Conservation (phyloP, 2,329 filamentous ascomycete species). For the Zopfia rhizophila region DNA sequence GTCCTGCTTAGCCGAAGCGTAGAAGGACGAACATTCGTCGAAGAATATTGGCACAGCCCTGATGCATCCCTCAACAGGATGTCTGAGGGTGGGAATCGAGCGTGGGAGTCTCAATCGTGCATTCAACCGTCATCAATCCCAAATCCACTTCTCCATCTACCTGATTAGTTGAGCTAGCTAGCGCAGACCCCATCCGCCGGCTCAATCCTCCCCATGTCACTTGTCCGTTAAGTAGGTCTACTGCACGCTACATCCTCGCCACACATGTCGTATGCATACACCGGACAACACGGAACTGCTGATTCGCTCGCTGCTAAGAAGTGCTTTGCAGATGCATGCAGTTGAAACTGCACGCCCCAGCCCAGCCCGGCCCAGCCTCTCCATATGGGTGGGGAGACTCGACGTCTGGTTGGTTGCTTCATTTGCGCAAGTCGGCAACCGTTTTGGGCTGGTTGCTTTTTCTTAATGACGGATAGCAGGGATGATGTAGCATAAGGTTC, state of each 20-base stretch:
- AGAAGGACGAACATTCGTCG: conserved; percentile 5
- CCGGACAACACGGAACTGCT: conserved; percentile 8
- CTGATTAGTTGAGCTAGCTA: background rate
- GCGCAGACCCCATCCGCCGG: conserved; percentile 9
- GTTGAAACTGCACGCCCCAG: conserved; percentile 13
- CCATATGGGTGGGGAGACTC: conserved; percentile 10
- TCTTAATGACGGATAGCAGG: conserved; percentile 13
- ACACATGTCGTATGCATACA: conserved; percentile 16
- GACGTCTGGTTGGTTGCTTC: conserved; percentile 24
- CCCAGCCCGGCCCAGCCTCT: conserved; percentile 10
- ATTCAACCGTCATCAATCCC: conserved; percentile 31
- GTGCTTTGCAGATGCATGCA: conserved; percentile 20
- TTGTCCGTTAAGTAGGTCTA: conserved; percentile 22
- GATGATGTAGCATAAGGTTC: conserved; percentile 13
- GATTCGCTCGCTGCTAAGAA: conserved; percentile 15
- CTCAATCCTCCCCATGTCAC: conserved; percentile 18
- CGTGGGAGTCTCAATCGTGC: conserved; percentile 40
- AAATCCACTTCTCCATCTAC: conserved; percentile 25
- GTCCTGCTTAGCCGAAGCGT: conserved; percentile 8
- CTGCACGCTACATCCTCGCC: conserved; percentile 25
- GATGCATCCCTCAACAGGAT: conserved; percentile 14
- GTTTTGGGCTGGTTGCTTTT: conserved; percentile 30
- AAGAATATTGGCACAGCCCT: conserved; percentile 12
- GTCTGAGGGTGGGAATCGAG: conserved; percentile 14
- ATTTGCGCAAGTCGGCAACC: conserved; percentile 16